Evolutionary conservation across 2,329 filamentous ascomycete species (phyloP), one percentile per base, ranked within the genome.

Genomic region (Aspergillus tubingensis): DNA sequence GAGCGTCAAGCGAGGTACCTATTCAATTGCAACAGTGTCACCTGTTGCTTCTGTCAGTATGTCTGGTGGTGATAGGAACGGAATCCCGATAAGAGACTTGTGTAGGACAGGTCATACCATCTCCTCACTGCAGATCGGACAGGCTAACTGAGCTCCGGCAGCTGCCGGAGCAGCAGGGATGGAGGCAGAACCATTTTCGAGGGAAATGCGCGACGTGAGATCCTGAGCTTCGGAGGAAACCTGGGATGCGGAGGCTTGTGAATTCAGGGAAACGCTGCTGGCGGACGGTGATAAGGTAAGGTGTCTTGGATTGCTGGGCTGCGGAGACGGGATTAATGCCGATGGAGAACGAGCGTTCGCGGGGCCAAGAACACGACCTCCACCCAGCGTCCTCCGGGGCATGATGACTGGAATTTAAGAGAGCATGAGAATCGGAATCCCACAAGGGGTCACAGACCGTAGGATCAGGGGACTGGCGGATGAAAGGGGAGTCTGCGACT

Each of bases 61-160:
- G 10, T 13, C 27, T 6, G 41, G n/a, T 54, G 21, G 23, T 17
- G 30, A 53, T 47, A 23, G 11, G 53, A 15, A 11, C 43, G 32
- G 8, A 23, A 19, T 10, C 19, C 13, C n/a, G 47, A 48, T 17
- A 23, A 56, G 30, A 3, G 32, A 39, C 15, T n/a, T 19, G 39
- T 21, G 36, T 23, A 39, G 27, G 23, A 15, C 15, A 44, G 54
- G 49, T 70, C 80, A 65, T 80, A 95, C 92, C 95, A 99, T 99
- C 77, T 97, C 93, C 79, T 98, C 96, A 68, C 88, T 92, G 78
- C 95, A 99, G 73, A 99, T 99, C n/a, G 95, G 95, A 76, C 95
- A 99, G 58, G 94, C 87, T 61, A 99, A 86, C 75, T 85, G 85
- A 65, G 86, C 86, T 67, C 84, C 86, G 58, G 86, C 80, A 55